Evolutionary conservation across 1,284 basidiomycete genomes (phyloP).

Genomic region (Bjerkandera adusta): DNA sequence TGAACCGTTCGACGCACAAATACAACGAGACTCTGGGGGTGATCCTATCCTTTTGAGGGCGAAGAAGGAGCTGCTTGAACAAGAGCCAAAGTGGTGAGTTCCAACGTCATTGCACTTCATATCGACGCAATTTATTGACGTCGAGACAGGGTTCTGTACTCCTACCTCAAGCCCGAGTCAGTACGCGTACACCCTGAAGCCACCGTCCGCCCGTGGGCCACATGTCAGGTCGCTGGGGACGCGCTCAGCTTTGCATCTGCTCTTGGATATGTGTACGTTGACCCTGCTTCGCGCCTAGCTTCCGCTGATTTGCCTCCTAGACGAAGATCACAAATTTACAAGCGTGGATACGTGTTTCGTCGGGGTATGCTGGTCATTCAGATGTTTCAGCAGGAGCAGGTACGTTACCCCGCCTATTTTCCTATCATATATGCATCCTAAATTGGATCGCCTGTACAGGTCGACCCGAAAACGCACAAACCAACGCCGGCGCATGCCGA

Average conservation of each 20-base stretch:
- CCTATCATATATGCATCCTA: slow-evolving; percentile 2
- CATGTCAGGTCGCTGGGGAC: slow-evolving; percentile 71
- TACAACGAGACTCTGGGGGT: slow-evolving; percentile 52
- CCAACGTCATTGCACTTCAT: not conserved
- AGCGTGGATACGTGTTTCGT: slow-evolving; percentile 72
- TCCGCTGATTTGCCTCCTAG: slow-evolving; percentile 35
- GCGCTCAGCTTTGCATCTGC: slow-evolving; percentile 74
- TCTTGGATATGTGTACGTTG: slow-evolving; percentile 64
- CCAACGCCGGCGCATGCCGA: slow-evolving; percentile 71
- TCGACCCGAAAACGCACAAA: slow-evolving; percentile 67
- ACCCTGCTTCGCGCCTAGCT: not conserved
- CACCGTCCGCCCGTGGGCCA: slow-evolving; percentile 79
- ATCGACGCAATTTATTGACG: not conserved
- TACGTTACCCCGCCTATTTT: slow-evolving; percentile 24
- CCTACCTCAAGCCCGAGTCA: slow-evolving; percentile 76
- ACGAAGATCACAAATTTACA: slow-evolving; percentile 72
- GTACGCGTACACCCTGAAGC: slow-evolving; percentile 76
- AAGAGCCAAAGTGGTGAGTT: slow-evolving; percentile 58
- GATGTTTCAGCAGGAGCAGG: slow-evolving; percentile 83
- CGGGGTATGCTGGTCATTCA: slow-evolving; percentile 66
- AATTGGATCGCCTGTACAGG: slow-evolving; percentile 34
- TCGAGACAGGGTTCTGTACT: slow-evolving; percentile 62
- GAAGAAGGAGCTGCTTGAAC: slow-evolving; percentile 65
- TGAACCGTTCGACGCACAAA: slow-evolving; percentile 65
- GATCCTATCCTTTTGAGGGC: slow-evolving; percentile 72